Base-by-base conservation (phyloP, 1,139 yeast species). In the Debaryomyces sp. region DNA sequence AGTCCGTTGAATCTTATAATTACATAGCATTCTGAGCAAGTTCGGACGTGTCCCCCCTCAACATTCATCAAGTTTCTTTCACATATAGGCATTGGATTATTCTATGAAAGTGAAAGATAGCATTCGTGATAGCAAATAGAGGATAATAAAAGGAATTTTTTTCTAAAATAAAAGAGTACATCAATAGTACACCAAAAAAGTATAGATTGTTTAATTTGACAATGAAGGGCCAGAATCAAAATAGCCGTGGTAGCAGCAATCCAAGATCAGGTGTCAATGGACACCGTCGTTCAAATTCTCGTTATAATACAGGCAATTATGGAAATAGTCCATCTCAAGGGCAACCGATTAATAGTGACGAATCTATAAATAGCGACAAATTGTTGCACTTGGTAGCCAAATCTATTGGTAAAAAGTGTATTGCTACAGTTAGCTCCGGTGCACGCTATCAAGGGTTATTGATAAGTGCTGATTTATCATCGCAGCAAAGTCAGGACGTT, bases 371-470 rank as follows among this genome's bases (percentile, higher is more conserved):
- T 21, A 71, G 74, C 54, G 84, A 82, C 52, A 73, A 84, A 48
- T 62, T 82, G 51, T 63, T 75, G 36, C 80, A 63, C 55, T 63
- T 84, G 51, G 65, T 83, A 40, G 73, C 80, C 43, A 80, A 80
- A 55, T 71, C 89, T 18, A 63, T 82, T 41, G 90, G 96, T 13
- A 73, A 78, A 35, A 69, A 68, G 29, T 82, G 81, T 22, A 72
- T 73, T 18, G 86, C 82, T 12, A 82, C 90, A 3, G 81, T 85
- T 3, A 68, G 82, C 22, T 77, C 87, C 1, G 95, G 94, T 7
- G 75, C 80, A 4, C 70, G 78, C 35, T 79, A 81, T 58, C 68
- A 72, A 35, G 96, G 96, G n/a, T 62, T 82, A 12, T 68, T 89
- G 52, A 67, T 71, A 27, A 72, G 61, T 33, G 68, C 67, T 4